Evolutionary conservation across 2,329 filamentous ascomycete species (phyloP), one percentile per base, ranked within the genome.

Genomic region (Rhytidhysteron rufulum): DNA sequence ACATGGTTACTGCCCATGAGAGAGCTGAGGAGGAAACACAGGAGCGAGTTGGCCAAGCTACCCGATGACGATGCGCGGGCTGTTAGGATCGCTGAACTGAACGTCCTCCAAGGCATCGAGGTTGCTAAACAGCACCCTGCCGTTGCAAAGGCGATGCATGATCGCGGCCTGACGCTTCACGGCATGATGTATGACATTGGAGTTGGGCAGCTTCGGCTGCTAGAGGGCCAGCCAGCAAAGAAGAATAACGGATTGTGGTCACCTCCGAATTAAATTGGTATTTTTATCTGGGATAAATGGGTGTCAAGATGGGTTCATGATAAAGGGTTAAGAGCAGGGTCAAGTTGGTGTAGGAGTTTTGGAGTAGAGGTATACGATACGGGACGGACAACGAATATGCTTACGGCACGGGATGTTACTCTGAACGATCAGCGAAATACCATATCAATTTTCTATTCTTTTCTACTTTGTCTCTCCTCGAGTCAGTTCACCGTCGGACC

Each of bases 111-210:
- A 24, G 83, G 85, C 18, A 72, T 91, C 43, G 72, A 80, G 50
- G 76, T 80, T 16, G 66, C 93, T 42, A 78, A 83, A 70, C 74
- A 80, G 58, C 89, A 88, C 64, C 71, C 75, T 36, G 76, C 78
- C 18, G 76, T 94, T 21, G 74, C 82, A 54, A 82, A 86, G 46
- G 87, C 85, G 19, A 79, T 89, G 44, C 65, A 71, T 48, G 81
- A 88, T 53, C 73, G 85, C 20, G 85, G 83, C 1, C 65, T 95
- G 31, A 70, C 83, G 65, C 77, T 94, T 5, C 86, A 93, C 62
- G 88, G 86, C n/a, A 73, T 83, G 39, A 71, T 94, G 11, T 91
- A 87, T 61, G 83, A 93, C 54, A 71, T 82, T 43, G 74, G 60
- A 4, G 73, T 62, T 18, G 78, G 78, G n/a, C 59, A 73, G 34